Conservation (phyloP, 176 grass and related monocot species). For the Areca catechu region DNA sequence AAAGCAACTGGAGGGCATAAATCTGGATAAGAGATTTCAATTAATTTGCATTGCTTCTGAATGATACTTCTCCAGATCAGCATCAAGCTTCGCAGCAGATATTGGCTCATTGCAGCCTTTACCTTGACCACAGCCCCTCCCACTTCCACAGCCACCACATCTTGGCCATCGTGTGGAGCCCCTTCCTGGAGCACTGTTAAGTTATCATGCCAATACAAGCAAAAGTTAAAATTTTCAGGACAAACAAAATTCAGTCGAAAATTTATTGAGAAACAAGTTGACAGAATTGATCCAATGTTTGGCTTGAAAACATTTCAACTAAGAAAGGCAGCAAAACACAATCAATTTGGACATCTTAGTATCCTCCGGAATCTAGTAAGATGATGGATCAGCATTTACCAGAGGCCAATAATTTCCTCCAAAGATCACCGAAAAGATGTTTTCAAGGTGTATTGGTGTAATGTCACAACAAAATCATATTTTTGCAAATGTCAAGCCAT, state of each 20-base stretch:
- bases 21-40: constrained; percentile 11
- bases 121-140: constrained; percentile 40
- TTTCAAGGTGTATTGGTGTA: no score
- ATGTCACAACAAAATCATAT: no score
- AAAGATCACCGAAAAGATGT: no score
- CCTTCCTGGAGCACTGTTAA: constrained; percentile 45
- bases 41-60: constrained; percentile 84
- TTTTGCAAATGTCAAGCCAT: no score
- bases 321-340: no score
- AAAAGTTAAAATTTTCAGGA: constrained; percentile 1
- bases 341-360: no score
- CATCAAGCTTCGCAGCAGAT: constrained; percentile 88
- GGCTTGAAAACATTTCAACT: no score
- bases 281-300: no score
- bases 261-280: no score
- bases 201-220: constrained; percentile 16
- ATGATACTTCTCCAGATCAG: constrained; percentile 97
- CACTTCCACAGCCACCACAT: constrained; percentile 39
- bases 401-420: no score
- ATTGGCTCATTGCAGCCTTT: constrained; percentile 40
- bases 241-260: neutral
- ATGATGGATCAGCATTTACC: no score
- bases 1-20: constrained; percentile 23
- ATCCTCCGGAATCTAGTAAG: no score
- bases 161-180: constrained; percentile 25